phyloP scores from a whole-genome alignment of 164 flowering plant species.

The Stephania cephalantha region DNA sequence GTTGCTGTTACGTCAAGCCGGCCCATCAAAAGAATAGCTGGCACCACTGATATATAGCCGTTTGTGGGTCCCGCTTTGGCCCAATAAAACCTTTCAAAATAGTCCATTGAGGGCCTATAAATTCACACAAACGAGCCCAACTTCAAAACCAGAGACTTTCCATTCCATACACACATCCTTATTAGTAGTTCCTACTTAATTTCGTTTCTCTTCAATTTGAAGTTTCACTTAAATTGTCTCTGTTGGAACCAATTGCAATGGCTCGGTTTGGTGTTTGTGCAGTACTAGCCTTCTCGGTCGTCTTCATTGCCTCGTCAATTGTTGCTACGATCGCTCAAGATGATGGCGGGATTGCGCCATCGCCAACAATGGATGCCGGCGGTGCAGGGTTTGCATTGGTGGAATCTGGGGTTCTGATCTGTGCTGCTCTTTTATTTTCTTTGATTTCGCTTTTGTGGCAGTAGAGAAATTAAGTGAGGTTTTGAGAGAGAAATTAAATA shows the following conservation, averaged over 20 bases:
- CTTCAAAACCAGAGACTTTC: neutral
- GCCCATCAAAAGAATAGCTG: neutral
- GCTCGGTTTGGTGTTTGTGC: neutral
- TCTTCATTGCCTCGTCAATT: neutral
- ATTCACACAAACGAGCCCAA: too few relatives aligned
- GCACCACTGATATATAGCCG: neutral
- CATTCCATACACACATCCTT: neutral
- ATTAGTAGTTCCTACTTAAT: neutral
- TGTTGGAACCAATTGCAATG: neutral
- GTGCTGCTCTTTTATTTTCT: neutral
- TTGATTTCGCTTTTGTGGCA: neutral
- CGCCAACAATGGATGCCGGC: slow-evolving; percentile 6
- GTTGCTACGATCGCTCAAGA: neutral
- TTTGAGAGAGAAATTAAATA: too few relatives aligned
- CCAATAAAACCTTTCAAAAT: too few relatives aligned
- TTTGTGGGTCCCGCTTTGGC: neutral
- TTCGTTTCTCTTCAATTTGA: neutral
- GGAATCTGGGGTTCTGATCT: neutral
- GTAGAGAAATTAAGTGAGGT: neutral
- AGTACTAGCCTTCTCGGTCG: neutral
- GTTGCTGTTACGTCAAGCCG: slow-evolving; percentile 2
- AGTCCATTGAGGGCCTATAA: too few relatives aligned
- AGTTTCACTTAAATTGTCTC: neutral
- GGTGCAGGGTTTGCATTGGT: neutral
- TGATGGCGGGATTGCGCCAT: neutral